A percentile compares a stretch with the other conserved stretches of the same genome.
These are phyloP conservation scores for Huntiella abstrusa DNA, from an alignment of 2,329 filamentous ascomycete species.

Conservation along the genomic window DNA sequence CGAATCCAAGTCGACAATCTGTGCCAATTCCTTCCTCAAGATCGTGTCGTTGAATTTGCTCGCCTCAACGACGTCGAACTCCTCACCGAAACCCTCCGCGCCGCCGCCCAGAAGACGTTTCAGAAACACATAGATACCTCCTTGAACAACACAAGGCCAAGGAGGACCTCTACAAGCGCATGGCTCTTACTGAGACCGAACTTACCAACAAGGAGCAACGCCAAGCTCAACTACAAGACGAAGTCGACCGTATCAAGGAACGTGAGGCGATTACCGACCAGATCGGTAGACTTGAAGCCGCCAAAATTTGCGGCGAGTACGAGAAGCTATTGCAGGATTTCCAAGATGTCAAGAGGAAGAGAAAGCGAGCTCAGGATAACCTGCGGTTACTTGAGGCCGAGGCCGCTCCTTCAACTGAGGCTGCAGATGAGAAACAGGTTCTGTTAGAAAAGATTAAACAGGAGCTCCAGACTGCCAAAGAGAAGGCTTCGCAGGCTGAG, in stretches of 20 bases:
- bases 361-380: conserved; percentile 19
- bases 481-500: background rate
- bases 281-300: conserved; percentile 39
- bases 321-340: conserved; percentile 23
- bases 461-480: background rate
- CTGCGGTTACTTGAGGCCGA: conserved; percentile 6
- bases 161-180: conserved; percentile 36
- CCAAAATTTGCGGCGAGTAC: conserved; percentile 47
- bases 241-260: conserved; percentile 69
- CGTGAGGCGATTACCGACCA: conserved; percentile 30
- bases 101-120: conserved; percentile 68
- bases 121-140: conserved; percentile 56
- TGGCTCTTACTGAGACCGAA: conserved; percentile 23
- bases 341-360: conserved; percentile 27
- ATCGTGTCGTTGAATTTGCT: conserved; percentile 88
- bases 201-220: conserved; percentile 46
- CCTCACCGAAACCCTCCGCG: conserved; percentile 69
- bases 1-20: conserved; percentile 95
- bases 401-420: conserved; percentile 6
- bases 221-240: conserved; percentile 55
- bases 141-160: conserved; percentile 46
- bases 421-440: conserved; percentile 9
- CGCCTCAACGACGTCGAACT: conserved; percentile 64
- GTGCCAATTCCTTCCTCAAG: conserved; percentile 91
- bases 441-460: conserved; percentile 2